Evolutionary conservation across 257 asterid genomes (phyloP).

Genomic region (Echites panduratus): DNA sequence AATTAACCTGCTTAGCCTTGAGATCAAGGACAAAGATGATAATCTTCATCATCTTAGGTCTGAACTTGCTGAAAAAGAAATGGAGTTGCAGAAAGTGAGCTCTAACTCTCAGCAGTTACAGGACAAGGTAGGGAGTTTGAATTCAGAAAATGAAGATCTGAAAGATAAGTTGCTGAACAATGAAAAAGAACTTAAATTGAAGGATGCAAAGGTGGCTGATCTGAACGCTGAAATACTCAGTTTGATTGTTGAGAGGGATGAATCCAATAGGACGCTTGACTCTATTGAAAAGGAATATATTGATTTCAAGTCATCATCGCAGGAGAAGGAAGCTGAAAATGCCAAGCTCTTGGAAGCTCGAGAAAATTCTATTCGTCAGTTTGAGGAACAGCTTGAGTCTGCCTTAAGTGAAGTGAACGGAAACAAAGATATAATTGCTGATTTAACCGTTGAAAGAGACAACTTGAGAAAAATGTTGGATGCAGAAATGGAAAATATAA

Average conservation of each 20-base stretch:
- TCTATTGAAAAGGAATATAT: slow-evolving; percentile 35
- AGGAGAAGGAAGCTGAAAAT: slow-evolving; percentile 49
- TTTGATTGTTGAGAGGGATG: slow-evolving; percentile 43
- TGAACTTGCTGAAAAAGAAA: slow-evolving; percentile 42
- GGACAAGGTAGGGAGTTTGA: slow-evolving; percentile 34
- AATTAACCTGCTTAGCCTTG: slow-evolving; percentile 42
- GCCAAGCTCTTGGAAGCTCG: slow-evolving; percentile 44
- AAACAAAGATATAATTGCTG: slow-evolving; percentile 31
- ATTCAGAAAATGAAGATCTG: slow-evolving; percentile 39
- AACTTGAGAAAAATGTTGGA: slow-evolving; percentile 35
- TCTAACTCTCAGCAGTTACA: slow-evolving; percentile 34
- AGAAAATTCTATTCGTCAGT: slow-evolving; percentile 35
- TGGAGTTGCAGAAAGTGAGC: slow-evolving; percentile 31
- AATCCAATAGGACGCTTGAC: slow-evolving; percentile 33
- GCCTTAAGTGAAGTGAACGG: slow-evolving; percentile 33
- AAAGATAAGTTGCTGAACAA: slow-evolving; percentile 35
- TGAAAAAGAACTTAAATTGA: slow-evolving; percentile 47
- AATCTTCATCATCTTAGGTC: slow-evolving; percentile 27
- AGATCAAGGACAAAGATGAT: slow-evolving; percentile 54
- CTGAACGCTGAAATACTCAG: slow-evolving; percentile 34
- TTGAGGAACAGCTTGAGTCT: slow-evolving; percentile 47
- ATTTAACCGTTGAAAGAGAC: slow-evolving; percentile 50
- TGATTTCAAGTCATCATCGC: slow-evolving; percentile 35
- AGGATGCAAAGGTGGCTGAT: slow-evolving; percentile 31
- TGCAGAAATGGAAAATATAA: slow-evolving; percentile 32